Evolutionary conservation across 2,329 filamentous ascomycete genomes (phyloP), one percentile per base, ranked within the genome.

Genomic region (Sporothrix protearum): DNA sequence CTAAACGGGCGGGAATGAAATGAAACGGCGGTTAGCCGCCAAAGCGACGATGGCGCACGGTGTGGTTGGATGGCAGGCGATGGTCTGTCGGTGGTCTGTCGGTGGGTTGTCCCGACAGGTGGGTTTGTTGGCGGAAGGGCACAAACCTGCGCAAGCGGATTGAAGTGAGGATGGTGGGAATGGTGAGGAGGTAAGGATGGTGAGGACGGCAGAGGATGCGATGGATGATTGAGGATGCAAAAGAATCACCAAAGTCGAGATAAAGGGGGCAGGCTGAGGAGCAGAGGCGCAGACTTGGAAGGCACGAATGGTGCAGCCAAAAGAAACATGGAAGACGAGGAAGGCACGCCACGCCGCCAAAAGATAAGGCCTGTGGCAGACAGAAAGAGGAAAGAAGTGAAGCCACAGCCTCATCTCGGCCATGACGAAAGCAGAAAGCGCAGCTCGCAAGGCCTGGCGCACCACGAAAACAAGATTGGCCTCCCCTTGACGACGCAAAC

Each of bases 11-110:
- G 33, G 33, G 33, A 42, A 70, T 9, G 4, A 45, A 71, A 53
- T 55, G 59, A 55, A 69, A 66, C 66, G 71, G 71, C 71, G 71
- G 71, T 67, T 72, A 72, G 19, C 67, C 49, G 22, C 51, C 57
- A 57, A 47, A 30, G 47, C 25, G n/a, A 39, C n/a, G 39, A 33
- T 33, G 45, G 36, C 22, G 19, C 39, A 42, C 45, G 47, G 49
- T 39, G 30, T 12, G 69, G 42, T 19, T 33, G 14, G 36, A 49
- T 49, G 45, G 39, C 22, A 19, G 45, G 45, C 45, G 45, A n/a
- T 53, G 49, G 49, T 9, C 28, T 53, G 49, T 53, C 25, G n/a
- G 49, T 28, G 22, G 25, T 3, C 14, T 10, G 39, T n/a, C n/a
- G n/a, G n/a, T n/a, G n/a, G n/a, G n/a, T n/a, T n/a, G n/a, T n/a